Evolutionary conservation across 805 yeast genomes (phyloP).

Genomic region (Candida montana): DNA sequence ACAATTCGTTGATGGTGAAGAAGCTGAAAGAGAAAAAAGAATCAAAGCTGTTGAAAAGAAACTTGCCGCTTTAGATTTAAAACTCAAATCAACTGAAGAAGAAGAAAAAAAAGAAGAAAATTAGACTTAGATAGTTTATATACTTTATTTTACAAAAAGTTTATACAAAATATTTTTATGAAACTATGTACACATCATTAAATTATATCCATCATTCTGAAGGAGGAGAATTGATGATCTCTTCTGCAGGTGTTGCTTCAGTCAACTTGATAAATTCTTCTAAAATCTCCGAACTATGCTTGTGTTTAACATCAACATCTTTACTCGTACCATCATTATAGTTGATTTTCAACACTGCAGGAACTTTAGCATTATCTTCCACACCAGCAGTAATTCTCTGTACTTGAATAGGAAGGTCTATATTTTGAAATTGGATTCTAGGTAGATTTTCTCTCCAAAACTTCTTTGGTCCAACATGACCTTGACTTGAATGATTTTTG

Average conservation of each 20-base stretch:
- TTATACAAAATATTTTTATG: background rate
- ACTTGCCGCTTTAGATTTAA: conserved; percentile 60
- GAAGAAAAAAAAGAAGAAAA: conserved; percentile 30
- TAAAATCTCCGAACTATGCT: conserved; percentile 48
- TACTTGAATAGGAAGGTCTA: conserved; percentile 57
- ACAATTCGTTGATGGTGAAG: conserved; percentile 67
- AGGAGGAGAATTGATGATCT: conserved; percentile 10
- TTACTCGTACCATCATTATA: conserved; percentile 33
- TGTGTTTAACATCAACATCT: conserved; percentile 49
- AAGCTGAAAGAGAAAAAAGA: conserved; percentile 71
- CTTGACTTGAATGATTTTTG: conserved; percentile 41
- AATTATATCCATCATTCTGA: too few species aligned
- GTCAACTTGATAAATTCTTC: conserved; percentile 46
- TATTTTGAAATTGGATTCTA: conserved; percentile 77
- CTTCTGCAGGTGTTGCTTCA: conserved; percentile 47
- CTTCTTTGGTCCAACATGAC: conserved; percentile 58
- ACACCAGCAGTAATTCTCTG: conserved; percentile 41
- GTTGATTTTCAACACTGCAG: conserved; percentile 39
- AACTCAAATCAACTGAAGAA: conserved; percentile 36
- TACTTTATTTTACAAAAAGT: background rate
- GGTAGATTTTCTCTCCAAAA: conserved; percentile 77
- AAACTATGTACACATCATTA: background rate
- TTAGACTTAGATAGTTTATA: conserved; percentile 4
- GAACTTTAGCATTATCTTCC: conserved; percentile 38
- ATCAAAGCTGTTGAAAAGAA: conserved; percentile 73